Base-by-base conservation (phyloP, 768 basidiomycete species). In the Rhizopogon rudus region DNA sequence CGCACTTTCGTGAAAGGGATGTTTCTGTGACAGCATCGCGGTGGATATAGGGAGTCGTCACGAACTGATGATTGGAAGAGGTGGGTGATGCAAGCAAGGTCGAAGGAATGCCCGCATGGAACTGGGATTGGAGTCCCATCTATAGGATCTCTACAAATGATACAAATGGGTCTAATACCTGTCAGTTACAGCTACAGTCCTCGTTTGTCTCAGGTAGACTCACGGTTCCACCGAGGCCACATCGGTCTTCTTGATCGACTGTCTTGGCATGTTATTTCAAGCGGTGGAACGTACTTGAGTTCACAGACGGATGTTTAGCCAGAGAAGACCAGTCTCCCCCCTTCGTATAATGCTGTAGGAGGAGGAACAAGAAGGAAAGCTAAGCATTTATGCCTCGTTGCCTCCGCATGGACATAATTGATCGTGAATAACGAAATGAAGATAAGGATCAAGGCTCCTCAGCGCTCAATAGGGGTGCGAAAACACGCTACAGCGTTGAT, bases 31-130 rank as follows among this genome's bases (percentile, higher is more conserved):
- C 69, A 70, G 56, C 69, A 71, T n/a, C 62, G 60, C 5, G 69
- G 69, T 12, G 69, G 69, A 57, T 63, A 67, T 43, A 72, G 63
- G 6, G 65, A 56, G 52, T 71, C 70, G 61, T 72, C 71, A 20
- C 55, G 51, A 7, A 57, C 59, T 22, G 69, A 61, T 1, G 57
- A 45, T 55, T 65, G 40, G 60, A 69, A 68, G 54, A 72, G 62
- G 48, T 60, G 55, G 17, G 56, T 50, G 14, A 65, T 29, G 55
- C 71, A 72, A n/a, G 22, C 53, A 8, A 22, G 44, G 61, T 70
- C 66, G 58, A 68, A 68, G 42, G 14, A 28, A 49, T 72, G 65
- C 17, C 60, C 57, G 53, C 70, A 71, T 10, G 60, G 60, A 1
- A 60, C 59, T n/a, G 45, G 54, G 14, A 64, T 46, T 40, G 53